A percentile compares a stretch with the other conserved stretches of the same genome.
These are phyloP conservation scores for Syncephalis plumigaleata DNA, from an alignment of 371 early-diverging fungal genomes.

Conservation along the genomic window DNA sequence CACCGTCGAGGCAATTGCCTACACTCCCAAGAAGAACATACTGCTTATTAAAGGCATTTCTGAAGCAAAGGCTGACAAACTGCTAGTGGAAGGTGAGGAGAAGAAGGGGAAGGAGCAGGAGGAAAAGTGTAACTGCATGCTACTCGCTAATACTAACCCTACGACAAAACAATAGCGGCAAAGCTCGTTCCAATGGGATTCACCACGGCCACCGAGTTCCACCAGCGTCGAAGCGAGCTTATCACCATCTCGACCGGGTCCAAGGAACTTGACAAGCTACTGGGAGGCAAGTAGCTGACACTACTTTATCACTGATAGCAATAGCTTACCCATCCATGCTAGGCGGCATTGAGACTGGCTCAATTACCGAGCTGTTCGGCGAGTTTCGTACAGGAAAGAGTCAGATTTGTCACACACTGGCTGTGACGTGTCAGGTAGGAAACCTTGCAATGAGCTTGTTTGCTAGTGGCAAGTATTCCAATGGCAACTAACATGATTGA, in stretches of 20 bases:
- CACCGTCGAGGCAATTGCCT: conserved; percentile 94
- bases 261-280: conserved; percentile 85
- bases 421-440: conserved; percentile 42
- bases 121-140: too few species aligned
- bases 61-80: conserved; percentile 79
- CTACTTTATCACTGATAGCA: neutral
- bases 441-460: too few species aligned
- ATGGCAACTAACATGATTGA: too few species aligned
- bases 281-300: conserved; percentile 60
- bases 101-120: too few species aligned
- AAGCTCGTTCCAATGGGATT: conserved; percentile 15
- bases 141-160: conserved; percentile 5
- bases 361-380: conserved; percentile 75
- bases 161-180: neutral
- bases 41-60: conserved; percentile 66
- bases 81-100: conserved; percentile 54
- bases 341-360: conserved; percentile 82
- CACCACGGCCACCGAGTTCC: conserved; percentile 73
- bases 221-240: conserved; percentile 34
- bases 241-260: conserved; percentile 81
- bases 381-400: conserved; percentile 74
- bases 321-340: neutral
- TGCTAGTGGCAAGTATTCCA: too few species aligned
- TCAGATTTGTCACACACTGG: conserved; percentile 58
- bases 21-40: conserved; percentile 87